A percentile compares a stretch with the other conserved stretches of the same genome.
These are phyloP conservation scores for Vitis riparia DNA, from an alignment of 164 flowering plant genomes.

Conservation along the genomic window DNA sequence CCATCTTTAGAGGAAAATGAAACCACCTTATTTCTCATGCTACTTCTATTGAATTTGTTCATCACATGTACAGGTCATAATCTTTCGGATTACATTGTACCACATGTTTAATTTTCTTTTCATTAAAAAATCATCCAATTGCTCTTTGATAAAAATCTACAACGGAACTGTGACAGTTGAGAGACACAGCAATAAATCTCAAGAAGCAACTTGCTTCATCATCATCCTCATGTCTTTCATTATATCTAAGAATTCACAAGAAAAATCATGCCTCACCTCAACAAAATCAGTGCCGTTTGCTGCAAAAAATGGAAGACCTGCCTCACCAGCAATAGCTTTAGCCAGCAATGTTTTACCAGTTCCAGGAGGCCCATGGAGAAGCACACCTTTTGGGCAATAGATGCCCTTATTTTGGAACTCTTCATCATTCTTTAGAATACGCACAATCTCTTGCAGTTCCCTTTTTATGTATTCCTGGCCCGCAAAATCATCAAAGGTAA, in stretches of 20 bases:
- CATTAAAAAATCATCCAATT: neutral
- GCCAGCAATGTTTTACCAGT: conserved; percentile 97
- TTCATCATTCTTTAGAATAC: conserved; percentile 85
- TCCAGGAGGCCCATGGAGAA: conserved; percentile 99
- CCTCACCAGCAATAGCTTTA: conserved; percentile 99
- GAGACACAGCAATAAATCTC: neutral
- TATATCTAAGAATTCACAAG: too few species aligned
- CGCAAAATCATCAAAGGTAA: conserved; percentile 96
- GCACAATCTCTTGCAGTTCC: conserved; percentile 91
- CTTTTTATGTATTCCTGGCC: conserved; percentile 97
- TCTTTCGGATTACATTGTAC: too few species aligned
- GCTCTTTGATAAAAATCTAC: neutral
- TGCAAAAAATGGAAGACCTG: conserved; percentile 97
- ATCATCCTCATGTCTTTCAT: neutral
- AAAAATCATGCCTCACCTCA: conserved; percentile 57
- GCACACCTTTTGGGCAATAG: conserved; percentile 97
- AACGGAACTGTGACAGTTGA: neutral
- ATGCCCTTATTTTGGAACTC: conserved; percentile 88
- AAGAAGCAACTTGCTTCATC: neutral
- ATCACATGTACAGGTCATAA: too few species aligned
- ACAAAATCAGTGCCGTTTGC: conserved; percentile 97
- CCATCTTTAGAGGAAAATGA: too few species aligned
- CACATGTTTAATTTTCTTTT: too few species aligned
- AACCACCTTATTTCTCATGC: too few species aligned
- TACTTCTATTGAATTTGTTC: too few species aligned